These are phyloP conservation scores for Trichoderma asperelloides DNA, from an alignment of 495 filamentous ascomycete genomes.

Conservation along the genomic window DNA sequence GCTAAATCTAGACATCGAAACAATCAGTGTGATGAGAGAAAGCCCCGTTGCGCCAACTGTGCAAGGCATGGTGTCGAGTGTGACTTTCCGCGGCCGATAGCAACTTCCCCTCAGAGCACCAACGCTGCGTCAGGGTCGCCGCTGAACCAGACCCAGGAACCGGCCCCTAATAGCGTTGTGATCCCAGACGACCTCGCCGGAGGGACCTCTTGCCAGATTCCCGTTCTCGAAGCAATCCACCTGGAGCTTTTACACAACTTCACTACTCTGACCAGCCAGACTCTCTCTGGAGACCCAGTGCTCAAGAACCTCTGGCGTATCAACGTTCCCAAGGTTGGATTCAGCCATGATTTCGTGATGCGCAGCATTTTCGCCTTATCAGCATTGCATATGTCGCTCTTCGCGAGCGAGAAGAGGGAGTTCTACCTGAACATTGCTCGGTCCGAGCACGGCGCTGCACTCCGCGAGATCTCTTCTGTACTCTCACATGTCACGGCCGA, in stretches of 20 bases:
- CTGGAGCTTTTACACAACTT: conserved; percentile 39
- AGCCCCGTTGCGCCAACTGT: conserved; percentile 35
- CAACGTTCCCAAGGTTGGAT: conserved; percentile 28
- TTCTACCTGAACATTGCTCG: conserved; percentile 43
- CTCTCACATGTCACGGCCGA: conserved; percentile 8
- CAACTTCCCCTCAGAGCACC: background rate
- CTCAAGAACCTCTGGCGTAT: conserved; percentile 30
- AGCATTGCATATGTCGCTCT: conserved; percentile 45
- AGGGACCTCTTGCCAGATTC: too few relatives aligned
- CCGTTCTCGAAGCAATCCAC: conserved; percentile 22
- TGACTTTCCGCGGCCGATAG: conserved; percentile 19
- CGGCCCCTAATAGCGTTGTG: conserved; percentile 5
- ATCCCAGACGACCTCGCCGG: too few relatives aligned
- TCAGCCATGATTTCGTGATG: conserved; percentile 46
- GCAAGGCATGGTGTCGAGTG: conserved; percentile 31
- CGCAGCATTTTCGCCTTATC: conserved; percentile 45
- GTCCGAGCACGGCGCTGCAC: conserved; percentile 39
- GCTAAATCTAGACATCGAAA: background rate
- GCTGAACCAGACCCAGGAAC: conserved; percentile 2
- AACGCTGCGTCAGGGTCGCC: background rate
- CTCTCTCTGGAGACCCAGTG: conserved; percentile 24
- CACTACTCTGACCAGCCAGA: conserved; percentile 27
- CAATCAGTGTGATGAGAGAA: conserved; percentile 32
- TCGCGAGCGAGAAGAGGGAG: conserved; percentile 27
- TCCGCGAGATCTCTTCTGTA: conserved; percentile 25